Evolutionary conservation across 2,329 filamentous ascomycete genomes (phyloP).

Genomic region (Neopestalotiopsis clavispora): DNA sequence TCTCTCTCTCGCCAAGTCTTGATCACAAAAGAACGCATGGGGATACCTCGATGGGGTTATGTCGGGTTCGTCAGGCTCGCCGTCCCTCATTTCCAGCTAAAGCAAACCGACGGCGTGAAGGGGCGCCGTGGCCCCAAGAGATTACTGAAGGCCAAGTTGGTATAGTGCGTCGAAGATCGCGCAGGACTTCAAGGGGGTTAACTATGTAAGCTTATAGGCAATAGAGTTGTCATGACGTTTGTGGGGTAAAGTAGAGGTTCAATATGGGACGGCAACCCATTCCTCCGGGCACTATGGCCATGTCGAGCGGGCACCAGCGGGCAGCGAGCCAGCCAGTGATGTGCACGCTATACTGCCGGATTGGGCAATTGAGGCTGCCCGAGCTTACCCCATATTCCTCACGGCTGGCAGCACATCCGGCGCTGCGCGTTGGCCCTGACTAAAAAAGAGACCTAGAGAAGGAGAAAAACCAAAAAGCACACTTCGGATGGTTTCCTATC

Average conservation of each 20-base stretch:
- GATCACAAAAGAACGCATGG: no score
- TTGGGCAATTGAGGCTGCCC: not conserved
- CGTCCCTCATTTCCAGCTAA: not conserved
- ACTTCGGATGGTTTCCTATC: not conserved
- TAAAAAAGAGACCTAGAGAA: not conserved
- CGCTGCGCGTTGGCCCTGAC: not conserved
- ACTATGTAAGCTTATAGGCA: not conserved
- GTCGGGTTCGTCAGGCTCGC: not conserved
- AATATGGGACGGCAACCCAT: not conserved
- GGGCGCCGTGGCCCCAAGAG: not conserved
- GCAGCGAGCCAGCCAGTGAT: slow-evolving; percentile 1
- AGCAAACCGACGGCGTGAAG: not conserved
- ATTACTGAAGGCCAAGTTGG: not conserved
- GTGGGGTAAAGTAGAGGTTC: not conserved
- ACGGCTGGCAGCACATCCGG: slow-evolving; percentile 8
- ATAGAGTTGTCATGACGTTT: slow-evolving; percentile 3
- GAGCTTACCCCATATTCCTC: not conserved
- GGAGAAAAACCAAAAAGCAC: not conserved
- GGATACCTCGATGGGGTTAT: no score
- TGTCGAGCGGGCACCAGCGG: no score
- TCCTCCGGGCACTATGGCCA: not conserved
- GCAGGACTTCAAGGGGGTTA: not conserved
- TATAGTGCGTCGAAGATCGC: not conserved
- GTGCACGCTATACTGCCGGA: not conserved
- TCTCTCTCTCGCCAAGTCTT: no score